Evolutionary conservation across 192 early-diverging fungal genomes (phyloP).

Genomic region (Coemansia guatemalensis): DNA sequence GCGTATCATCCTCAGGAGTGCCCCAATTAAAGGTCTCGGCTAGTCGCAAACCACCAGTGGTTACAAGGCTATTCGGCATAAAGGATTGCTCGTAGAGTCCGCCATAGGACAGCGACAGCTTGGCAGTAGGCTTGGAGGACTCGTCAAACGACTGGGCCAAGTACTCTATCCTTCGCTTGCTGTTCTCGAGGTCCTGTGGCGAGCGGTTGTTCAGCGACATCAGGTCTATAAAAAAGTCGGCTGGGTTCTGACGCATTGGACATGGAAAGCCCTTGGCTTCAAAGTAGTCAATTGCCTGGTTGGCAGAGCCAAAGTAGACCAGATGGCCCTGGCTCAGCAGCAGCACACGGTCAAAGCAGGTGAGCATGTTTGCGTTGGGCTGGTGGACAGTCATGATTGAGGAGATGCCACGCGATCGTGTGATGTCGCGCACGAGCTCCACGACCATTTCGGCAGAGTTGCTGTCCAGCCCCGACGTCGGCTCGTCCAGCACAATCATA

Average conservation of each 20-base stretch:
- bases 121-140: slow-evolving; percentile 25
- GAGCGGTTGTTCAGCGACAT: slow-evolving; percentile 56
- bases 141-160: slow-evolving; percentile 33
- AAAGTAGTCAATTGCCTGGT: slow-evolving; percentile 67
- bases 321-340: slow-evolving; percentile 78
- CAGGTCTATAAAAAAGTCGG: slow-evolving; percentile 69
- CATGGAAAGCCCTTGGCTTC: slow-evolving; percentile 74
- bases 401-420: slow-evolving; percentile 72
- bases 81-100: slow-evolving; percentile 40
- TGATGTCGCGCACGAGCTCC: slow-evolving; percentile 81
- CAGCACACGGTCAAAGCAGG: slow-evolving; percentile 86
- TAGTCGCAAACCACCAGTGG: slow-evolving; percentile 10
- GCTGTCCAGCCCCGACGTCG: slow-evolving; percentile 82
- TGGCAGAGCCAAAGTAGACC: slow-evolving; percentile 80
- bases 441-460: slow-evolving; percentile 95
- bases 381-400: slow-evolving; percentile 95
- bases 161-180: slow-evolving; percentile 37
- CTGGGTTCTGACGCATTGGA: slow-evolving; percentile 88
- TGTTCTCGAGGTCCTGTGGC: slow-evolving; percentile 37
- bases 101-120: slow-evolving; percentile 50
- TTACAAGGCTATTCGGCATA: slow-evolving; percentile 15
- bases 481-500: slow-evolving; percentile 89
- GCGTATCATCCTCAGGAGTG: slow-evolving; percentile 14
- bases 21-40: slow-evolving; percentile 16
- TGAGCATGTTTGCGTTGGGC: slow-evolving; percentile 88